These are phyloP conservation scores for Talaromyces sp. DNA, from an alignment of 2,329 filamentous ascomycete species.

Conservation along the genomic window DNA sequence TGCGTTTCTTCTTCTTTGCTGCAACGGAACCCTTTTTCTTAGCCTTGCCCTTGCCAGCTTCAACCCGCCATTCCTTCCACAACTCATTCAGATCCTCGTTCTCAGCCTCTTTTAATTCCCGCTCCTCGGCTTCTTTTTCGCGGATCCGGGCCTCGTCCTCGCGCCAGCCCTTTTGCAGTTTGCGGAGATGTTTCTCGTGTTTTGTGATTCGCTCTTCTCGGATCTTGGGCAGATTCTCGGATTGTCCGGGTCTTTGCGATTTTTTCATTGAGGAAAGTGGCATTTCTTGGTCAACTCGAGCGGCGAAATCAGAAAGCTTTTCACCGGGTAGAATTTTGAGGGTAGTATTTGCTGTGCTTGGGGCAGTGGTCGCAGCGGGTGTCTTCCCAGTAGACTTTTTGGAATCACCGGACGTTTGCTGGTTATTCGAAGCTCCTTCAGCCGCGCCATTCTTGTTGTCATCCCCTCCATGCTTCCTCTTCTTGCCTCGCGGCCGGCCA, in stretches of 20 bases:
- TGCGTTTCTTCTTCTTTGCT: conserved; percentile 37
- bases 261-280: conserved; percentile 69
- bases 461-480: conserved; percentile 39
- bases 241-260: conserved; percentile 30
- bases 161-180: conserved; percentile 55
- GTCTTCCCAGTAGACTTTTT: not conserved
- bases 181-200: conserved; percentile 73
- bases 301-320: conserved; percentile 71
- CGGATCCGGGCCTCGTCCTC: conserved; percentile 52
- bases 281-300: conserved; percentile 77
- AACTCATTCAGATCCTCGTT: conserved; percentile 64
- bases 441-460: conserved; percentile 17
- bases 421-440: not conserved
- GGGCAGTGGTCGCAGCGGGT: conserved; percentile 18
- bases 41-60: conserved; percentile 46
- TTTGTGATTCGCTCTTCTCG: conserved; percentile 63
- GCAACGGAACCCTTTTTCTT: conserved; percentile 36
- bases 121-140: conserved; percentile 74
- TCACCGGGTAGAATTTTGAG: conserved; percentile 80
- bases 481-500: conserved; percentile 40
- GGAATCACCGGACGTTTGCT: not conserved
- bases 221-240: conserved; percentile 23
- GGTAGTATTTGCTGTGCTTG: conserved; percentile 14
- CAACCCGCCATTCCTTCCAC: conserved; percentile 58
- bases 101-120: conserved; percentile 69